phyloP scores from a whole-genome alignment of 192 early-diverging fungal species.

The Gorgonomyces haynaldii region DNA sequence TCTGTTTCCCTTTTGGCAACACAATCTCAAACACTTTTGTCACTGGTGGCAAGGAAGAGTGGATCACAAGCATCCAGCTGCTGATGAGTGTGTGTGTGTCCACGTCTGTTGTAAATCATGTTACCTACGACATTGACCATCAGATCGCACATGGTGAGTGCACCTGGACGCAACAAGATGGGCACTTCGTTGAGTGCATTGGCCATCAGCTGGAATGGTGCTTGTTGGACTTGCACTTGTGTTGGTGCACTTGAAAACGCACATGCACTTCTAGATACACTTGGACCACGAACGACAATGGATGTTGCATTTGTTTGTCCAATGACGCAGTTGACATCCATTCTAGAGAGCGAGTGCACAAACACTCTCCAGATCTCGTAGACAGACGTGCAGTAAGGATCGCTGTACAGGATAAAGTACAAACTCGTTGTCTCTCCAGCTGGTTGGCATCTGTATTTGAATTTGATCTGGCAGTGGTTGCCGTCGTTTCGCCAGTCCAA shows the following conservation, averaged over 20 bases:
- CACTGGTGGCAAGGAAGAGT: slow-evolving; percentile 22
- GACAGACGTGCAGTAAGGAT: slow-evolving; percentile 30
- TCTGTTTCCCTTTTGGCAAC: slow-evolving; percentile 17
- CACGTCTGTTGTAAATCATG: slow-evolving; percentile 14
- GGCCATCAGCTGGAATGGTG: slow-evolving; percentile 26
- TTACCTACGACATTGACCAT: slow-evolving; percentile 38
- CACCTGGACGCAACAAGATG: slow-evolving; percentile 19
- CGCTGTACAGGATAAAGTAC: slow-evolving; percentile 35
- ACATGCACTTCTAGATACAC: slow-evolving; percentile 19
- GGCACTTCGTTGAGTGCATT: slow-evolving; percentile 32
- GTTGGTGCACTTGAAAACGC: slow-evolving; percentile 21
- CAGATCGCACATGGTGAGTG: not conserved
- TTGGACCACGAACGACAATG: slow-evolving; percentile 28
- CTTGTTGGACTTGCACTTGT: slow-evolving; percentile 10
- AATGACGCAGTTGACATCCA: slow-evolving; percentile 32
- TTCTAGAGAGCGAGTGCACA: slow-evolving; percentile 28
- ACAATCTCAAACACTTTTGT: slow-evolving; percentile 38
- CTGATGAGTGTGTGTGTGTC: slow-evolving; percentile 19
- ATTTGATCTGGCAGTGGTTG: slow-evolving; percentile 20
- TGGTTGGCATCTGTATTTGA: slow-evolving; percentile 23
- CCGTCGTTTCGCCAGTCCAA: slow-evolving; percentile 12
- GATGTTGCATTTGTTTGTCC: slow-evolving; percentile 31
- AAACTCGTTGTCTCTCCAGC: slow-evolving; percentile 20
- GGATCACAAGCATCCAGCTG: slow-evolving; percentile 31
- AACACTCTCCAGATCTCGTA: slow-evolving; percentile 27